Evolutionary conservation across 805 yeast genomes (phyloP), one percentile per base, ranked within the genome.

Genomic region (Candida boidinii): DNA sequence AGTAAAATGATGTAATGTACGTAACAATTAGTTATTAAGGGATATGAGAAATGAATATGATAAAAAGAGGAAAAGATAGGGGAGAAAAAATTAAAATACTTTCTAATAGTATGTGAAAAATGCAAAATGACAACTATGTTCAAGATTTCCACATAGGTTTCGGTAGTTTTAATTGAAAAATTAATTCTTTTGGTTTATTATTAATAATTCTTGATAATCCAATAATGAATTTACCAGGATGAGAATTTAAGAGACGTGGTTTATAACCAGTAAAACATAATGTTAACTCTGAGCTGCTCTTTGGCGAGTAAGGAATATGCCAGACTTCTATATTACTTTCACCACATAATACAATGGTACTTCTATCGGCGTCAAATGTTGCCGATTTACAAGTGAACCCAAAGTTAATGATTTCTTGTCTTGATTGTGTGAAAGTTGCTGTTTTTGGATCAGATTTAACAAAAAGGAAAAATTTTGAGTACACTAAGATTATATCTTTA

Each of bases 191-290:
- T n/a, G n/a, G n/a, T n/a, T n/a, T n/a, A n/a, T n/a, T n/a, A n/a
- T n/a, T n/a, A n/a, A n/a, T n/a, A n/a, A n/a, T n/a, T n/a, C n/a
- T n/a, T n/a, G n/a, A n/a, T n/a, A n/a, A n/a, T n/a, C n/a, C n/a
- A n/a, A n/a, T n/a, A n/a, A 51, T 46, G 7, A 50, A 36, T 26
- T 45, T 51, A 12, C 56, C 56, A 4, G 56, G 51, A 12, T 39
- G 37, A 7, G 39, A 43, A 30, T 48, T 52, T 23, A 53, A 23
- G 7, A 54, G 28, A n/a, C 33, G 31, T 23, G 46, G 39, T 9
- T 39, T 38, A 23, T 39, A 30, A 9, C 56, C 59, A 14, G 48
- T 29, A 11, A 49, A 29, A 36, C 55, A 51, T 3, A 45, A 39
- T 13, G 44, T 40, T 8, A 52, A 34, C 29, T 44, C 43, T 3